Base-by-base conservation (phyloP, 2,329 filamentous ascomycete species). In the Zarea fungicola region DNA sequence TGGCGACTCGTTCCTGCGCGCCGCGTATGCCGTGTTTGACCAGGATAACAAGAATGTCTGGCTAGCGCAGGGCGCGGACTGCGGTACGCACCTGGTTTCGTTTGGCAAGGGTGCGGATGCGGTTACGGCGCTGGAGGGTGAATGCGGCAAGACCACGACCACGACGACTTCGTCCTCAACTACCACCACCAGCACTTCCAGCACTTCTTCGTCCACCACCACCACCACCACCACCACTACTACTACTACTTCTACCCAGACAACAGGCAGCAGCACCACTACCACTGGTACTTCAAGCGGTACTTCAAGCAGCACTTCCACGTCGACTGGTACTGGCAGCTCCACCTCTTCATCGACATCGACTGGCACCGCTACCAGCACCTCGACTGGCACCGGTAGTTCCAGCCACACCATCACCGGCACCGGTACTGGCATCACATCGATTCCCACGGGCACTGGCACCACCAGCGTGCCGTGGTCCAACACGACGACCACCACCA, bases 61-160 rank as follows among this genome's bases (percentile, higher is more conserved):
- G 28, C 42, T 62, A n/a, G 59, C 52, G 3, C 55, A 58, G 39
- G 50, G 52, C 11, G 54, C 29, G 2, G 52, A 60, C 43, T 63
- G 59, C 50, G 60, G 59, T 3, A 39, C 54, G 6, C 52, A 56
- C 16, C 52, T 61, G 10, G 51, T 58, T n/a, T 42, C 57, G 7
- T 60, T 62, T 36, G 56, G 55, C 2, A 40, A 64, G 65, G 51
- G 70, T 65, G 55, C 75, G 5, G 26, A 56, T 19, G 53, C 56
- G 16, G 48, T 53, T 22, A 32, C 23, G 23, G 23, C 48, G 9
- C 34, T 50, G 5, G 41, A 45, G 18, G 48, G 48, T 21, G 48
- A 50, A 7, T 50, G 48, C 22, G 48, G 48, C 34, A 23, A 31
- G 11, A 21, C 50, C 10, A 23, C 52, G 14, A 43, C 37, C 14